Percentiles rank a stretch among this genome's conserved stretches.
These are phyloP conservation scores for Leishmania aethiopica DNA, from an alignment of 208 protist species.

Conservation along the genomic window DNA sequence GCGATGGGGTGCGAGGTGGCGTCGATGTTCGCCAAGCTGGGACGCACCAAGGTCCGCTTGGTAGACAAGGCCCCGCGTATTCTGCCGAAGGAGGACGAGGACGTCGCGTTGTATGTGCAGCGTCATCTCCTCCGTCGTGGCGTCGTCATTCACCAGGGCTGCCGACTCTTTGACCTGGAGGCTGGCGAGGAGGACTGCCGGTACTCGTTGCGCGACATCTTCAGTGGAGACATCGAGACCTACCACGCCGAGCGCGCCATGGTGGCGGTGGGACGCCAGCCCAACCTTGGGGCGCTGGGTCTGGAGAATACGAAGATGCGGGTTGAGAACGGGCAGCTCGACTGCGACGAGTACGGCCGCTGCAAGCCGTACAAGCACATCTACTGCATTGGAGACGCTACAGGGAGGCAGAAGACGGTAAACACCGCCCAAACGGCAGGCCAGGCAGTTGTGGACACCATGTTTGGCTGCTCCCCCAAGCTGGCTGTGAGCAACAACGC, in stretches of 20 bases:
- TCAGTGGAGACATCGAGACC: conserved; percentile 39
- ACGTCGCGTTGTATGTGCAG: conserved; percentile 59
- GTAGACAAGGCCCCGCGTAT: conserved; percentile 64
- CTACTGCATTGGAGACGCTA: conserved; percentile 71
- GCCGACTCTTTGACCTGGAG: conserved; percentile 63
- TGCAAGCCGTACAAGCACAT: conserved; percentile 75
- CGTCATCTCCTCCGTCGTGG: conserved; percentile 43
- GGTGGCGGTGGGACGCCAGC: conserved; percentile 54
- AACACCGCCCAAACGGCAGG: conserved; percentile 56
- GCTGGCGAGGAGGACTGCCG: conserved; percentile 33
- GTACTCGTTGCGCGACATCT: conserved; percentile 54
- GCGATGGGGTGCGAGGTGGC: conserved; percentile 78
- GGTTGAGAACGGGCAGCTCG: conserved; percentile 45
- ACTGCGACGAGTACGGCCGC: conserved; percentile 51
- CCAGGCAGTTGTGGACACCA: conserved; percentile 55
- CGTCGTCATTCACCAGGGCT: conserved; percentile 56
- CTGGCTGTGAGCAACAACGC: conserved; percentile 19
- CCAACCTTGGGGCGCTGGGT: conserved; percentile 53
- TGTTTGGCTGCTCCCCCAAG: conserved; percentile 48
- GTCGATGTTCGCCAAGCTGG: conserved; percentile 69
- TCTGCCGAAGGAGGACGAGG: conserved; percentile 66
- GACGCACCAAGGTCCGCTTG: conserved; percentile 56
- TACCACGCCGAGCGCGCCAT: conserved; percentile 62
- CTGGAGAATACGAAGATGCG: conserved; percentile 61
- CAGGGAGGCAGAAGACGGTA: conserved; percentile 34